These are phyloP conservation scores for Oryza glaberrima DNA, from an alignment of 176 grass and related monocot genomes.

Conservation along the genomic window DNA sequence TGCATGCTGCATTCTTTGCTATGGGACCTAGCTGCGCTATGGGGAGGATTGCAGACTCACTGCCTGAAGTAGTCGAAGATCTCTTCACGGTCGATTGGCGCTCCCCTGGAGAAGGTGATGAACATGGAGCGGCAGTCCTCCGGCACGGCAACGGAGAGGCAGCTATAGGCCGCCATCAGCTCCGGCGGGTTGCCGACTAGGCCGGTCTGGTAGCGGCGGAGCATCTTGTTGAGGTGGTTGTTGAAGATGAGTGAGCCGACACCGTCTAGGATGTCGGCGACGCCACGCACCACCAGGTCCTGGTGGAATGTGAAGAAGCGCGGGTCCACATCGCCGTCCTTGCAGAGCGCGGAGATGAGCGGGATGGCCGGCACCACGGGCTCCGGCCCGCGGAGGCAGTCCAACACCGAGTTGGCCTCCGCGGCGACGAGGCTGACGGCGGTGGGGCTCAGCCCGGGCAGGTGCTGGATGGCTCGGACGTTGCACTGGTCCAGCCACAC, in stretches of 20 bases:
- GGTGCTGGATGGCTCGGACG: constrained; percentile 12
- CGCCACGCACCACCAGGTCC: constrained; percentile 36
- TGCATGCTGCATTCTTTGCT: not conserved
- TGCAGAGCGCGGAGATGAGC: constrained; percentile 37
- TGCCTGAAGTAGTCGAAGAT: constrained; percentile 63
- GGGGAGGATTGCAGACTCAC: constrained; percentile 13
- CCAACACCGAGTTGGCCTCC: constrained; percentile 50
- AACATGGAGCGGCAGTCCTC: constrained; percentile 73
- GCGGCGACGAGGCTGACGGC: not conserved
- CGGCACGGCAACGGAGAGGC: not conserved
- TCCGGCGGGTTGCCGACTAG: not conserved
- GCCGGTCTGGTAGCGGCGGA: constrained; percentile 26
- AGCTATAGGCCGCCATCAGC: constrained; percentile 15
- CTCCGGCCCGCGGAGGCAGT: constrained; percentile 36
- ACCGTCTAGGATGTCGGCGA: constrained; percentile 41
- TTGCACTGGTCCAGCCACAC: constrained; percentile 53
- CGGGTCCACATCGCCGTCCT: constrained; percentile 19
- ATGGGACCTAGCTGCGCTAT: too few species aligned
- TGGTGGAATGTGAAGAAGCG: constrained; percentile 55
- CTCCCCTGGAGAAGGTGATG: constrained; percentile 59
- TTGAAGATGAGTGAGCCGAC: constrained; percentile 57
- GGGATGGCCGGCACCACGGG: constrained; percentile 32
- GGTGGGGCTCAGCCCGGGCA: not conserved
- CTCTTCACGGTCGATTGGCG: constrained; percentile 47
- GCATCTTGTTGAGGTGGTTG: constrained; percentile 30